phyloP scores from a whole-genome alignment of 257 asterid genomes.

The Forsythia suspensa region DNA sequence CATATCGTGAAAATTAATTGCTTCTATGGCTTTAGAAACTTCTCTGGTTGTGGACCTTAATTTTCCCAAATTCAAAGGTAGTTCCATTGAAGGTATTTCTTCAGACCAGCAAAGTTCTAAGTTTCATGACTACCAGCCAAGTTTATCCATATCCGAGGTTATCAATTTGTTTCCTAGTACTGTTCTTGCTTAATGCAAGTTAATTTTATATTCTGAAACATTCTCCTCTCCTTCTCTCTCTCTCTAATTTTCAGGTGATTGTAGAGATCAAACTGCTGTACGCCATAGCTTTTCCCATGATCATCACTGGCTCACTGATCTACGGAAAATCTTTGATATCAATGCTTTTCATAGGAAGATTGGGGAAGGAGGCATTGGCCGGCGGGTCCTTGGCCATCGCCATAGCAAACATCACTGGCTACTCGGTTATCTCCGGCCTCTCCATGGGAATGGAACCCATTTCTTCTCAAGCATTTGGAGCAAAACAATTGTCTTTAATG shows the following conservation, averaged over 20 bases:
- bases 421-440: conserved; percentile 65
- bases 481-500: conserved; percentile 54
- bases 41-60: conserved; percentile 25
- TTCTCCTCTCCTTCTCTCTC: too few species aligned
- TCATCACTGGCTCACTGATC: conserved; percentile 53
- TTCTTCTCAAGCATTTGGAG: conserved; percentile 75
- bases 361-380: conserved; percentile 66
- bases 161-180: not conserved
- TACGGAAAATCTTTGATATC: conserved; percentile 67
- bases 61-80: conserved; percentile 9
- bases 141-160: conserved; percentile 41
- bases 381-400: conserved; percentile 78
- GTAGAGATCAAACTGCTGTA: conserved; percentile 56
- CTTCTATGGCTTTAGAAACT: conserved; percentile 36
- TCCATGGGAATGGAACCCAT: conserved; percentile 77
- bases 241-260: conserved; percentile 34
- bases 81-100: not conserved
- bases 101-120: conserved; percentile 20
- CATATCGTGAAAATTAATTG: not conserved
- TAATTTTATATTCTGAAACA: not conserved
- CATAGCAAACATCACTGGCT: conserved; percentile 75
- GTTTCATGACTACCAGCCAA: conserved; percentile 18
- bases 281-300: conserved; percentile 67
- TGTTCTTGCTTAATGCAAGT: not conserved
- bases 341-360: conserved; percentile 59